Base-by-base conservation (phyloP, 148 eudicot species). In the Silene conica region DNA sequence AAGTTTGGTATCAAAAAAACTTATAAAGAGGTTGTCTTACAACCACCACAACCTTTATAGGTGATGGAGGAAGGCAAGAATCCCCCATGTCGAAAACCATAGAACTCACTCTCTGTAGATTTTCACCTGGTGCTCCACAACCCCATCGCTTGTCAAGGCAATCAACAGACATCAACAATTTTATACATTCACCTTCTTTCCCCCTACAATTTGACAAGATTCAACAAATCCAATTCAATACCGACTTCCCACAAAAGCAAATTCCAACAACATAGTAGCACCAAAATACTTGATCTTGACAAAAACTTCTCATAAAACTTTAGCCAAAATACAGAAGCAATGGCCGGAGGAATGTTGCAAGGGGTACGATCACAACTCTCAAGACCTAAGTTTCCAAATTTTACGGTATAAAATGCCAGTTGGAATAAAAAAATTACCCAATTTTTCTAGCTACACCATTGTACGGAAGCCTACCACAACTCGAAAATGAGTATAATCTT, bases 51-150 rank as follows among this genome's bases (percentile, higher is more conserved):
- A 86, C 91, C 97, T 89, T 88, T 79, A 91, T 82, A 73, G 92
- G 88, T 56, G 95, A 85, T 73, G 90, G 97, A 81, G 83, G 88
- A 82, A 89, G 91, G 82, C 95, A 88, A 79, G 97, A 97, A 65
- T 93, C 97, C 79, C 98, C 89, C 62, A 93, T 88, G 74, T 93
- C 95, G 79, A 92, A 87, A 81, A 91, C 97, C 78, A 93, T 86
- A 67, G 95, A 85, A 82, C 92, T 77, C 80, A 90, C 92, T 72
- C 76, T 83, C 60, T 82, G 94, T 56, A 91, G 77, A 84, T 85
- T 86, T 69, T 83, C 63, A 74, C 89, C 82, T 15, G 83, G 80
- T 64, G 87, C 85, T 71, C 87, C 92, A 71, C 95, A 89, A 78
- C 85, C 84, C 96, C 98, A 91, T 84, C 84, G 97, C 85, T 79